These are phyloP conservation scores for Pestalotiopsis sp. DNA, from an alignment of 2,329 filamentous ascomycete genomes.

Conservation along the genomic window DNA sequence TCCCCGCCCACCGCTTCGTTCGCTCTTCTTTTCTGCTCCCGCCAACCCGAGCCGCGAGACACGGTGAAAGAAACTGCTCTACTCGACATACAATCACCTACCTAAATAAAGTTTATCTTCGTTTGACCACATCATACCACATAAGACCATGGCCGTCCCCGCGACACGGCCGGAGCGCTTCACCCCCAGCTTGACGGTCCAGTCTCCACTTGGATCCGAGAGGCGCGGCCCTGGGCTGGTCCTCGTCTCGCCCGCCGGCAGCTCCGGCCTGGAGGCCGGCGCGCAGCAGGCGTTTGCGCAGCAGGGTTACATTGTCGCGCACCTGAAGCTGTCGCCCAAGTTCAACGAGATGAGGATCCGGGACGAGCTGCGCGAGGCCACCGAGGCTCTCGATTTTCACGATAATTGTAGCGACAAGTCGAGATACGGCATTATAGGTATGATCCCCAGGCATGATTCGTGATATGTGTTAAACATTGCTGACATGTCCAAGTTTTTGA, in stretches of 20 bases:
- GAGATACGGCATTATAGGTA: constrained; percentile 6
- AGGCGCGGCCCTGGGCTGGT: constrained; percentile 3
- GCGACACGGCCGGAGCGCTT: constrained; percentile 1
- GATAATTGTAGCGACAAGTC: constrained; percentile 1
- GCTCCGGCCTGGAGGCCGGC: neutral
- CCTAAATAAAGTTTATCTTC: neutral
- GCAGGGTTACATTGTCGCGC: constrained; percentile 3
- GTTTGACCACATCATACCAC: neutral
- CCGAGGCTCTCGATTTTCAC: constrained; percentile 2
- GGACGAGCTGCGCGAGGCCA: constrained; percentile 8
- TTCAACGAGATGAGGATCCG: neutral
- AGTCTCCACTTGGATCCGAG: constrained; percentile 3
- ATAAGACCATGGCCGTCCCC: neutral
- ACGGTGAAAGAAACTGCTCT: neutral
- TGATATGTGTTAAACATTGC: too few relatives aligned
- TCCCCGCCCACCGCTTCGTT: neutral
- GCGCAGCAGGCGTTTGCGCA: neutral
- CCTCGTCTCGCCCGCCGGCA: neutral
- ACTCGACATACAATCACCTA: neutral
- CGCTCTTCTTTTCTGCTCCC: neutral
- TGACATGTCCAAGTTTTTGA: neutral
- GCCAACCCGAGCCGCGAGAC: neutral
- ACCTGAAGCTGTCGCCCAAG: neutral
- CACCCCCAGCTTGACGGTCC: constrained; percentile 1
- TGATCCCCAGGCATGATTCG: neutral